Percentiles rank a stretch among this genome's conserved stretches.
Conservation (phyloP, 2,329 filamentous ascomycete species). For the Pseudocercospora pini-densiflorae region DNA sequence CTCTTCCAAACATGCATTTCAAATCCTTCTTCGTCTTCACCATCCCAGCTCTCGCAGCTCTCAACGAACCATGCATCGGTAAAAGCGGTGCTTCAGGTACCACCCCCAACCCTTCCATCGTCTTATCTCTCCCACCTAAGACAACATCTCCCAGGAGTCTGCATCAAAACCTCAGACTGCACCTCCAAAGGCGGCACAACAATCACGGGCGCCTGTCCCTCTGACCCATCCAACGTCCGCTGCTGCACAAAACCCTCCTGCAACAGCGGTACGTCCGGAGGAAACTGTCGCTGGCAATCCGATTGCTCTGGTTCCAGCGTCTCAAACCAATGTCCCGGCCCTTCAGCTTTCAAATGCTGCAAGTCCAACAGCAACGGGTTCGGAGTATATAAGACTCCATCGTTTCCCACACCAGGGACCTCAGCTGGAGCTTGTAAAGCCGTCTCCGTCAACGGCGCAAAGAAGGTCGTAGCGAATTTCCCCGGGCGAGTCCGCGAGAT, state of each 20-base stretch:
- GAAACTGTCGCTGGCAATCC: slow-evolving; percentile 15
- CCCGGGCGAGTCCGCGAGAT: slow-evolving; percentile 10
- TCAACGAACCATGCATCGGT: slow-evolving; percentile 15
- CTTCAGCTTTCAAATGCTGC: slow-evolving; percentile 12
- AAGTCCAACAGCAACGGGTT: not conserved
- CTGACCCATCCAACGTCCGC: slow-evolving; percentile 11
- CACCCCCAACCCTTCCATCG: too few relatives aligned
- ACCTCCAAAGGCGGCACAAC: not conserved
- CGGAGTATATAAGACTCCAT: slow-evolving; percentile 5
- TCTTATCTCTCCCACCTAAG: too few relatives aligned
- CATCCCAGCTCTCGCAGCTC: not conserved
- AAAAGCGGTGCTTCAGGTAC: not conserved
- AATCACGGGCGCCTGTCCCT: slow-evolving; percentile 13
- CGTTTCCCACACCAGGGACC: not conserved
- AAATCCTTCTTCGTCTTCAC: not conserved
- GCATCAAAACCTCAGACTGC: slow-evolving; percentile 2
- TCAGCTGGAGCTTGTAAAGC: not conserved
- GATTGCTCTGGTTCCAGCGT: slow-evolving; percentile 10
- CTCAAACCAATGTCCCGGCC: slow-evolving; percentile 8
- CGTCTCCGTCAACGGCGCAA: slow-evolving; percentile 6
- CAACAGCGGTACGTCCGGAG: slow-evolving; percentile 3
- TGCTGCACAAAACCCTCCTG: slow-evolving; percentile 14
- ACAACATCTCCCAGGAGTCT: slow-evolving; percentile 13
- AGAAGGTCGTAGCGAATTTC: not conserved
- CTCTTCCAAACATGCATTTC: slow-evolving; percentile 5